A percentile compares a stretch with the other conserved stretches of the same genome.
Evolutionary conservation across 2,329 filamentous ascomycete genomes (phyloP).

Genomic region (Talaromyces sp.): DNA sequence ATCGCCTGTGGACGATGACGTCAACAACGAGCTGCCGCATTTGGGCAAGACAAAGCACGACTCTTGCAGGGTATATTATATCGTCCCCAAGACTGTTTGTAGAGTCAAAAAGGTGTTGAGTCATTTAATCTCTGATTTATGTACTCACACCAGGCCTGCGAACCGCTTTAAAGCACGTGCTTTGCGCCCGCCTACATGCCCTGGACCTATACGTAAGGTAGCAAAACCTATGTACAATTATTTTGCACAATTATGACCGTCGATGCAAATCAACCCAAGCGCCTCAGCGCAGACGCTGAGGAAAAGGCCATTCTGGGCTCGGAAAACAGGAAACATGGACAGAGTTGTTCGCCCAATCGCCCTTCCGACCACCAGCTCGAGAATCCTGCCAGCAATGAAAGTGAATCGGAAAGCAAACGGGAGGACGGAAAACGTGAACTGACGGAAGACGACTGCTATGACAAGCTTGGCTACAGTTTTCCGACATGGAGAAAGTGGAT

Average conservation of each 20-base stretch:
- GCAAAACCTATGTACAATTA: not conserved
- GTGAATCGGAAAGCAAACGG: constrained; percentile 1
- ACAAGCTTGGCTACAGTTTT: constrained; percentile 58
- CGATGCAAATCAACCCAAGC: not conserved
- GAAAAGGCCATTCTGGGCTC: not conserved
- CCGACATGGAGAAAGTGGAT: constrained; percentile 61
- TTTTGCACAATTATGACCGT: not conserved
- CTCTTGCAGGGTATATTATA: not conserved
- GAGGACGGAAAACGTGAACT: constrained; percentile 30
- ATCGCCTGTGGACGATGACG: not conserved
- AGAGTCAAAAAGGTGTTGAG: no score
- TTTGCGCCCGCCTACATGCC: no score
- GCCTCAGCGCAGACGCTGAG: not conserved
- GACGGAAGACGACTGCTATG: constrained; percentile 54
- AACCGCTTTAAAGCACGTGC: no score
- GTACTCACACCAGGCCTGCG: no score
- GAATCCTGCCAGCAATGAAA: not conserved
- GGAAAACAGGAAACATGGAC: not conserved
- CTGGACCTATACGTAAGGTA: not conserved
- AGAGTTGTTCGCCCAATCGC: not conserved
- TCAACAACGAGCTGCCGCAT: not conserved
- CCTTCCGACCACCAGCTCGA: not conserved
- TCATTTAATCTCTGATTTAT: not conserved
- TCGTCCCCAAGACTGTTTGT: not conserved
- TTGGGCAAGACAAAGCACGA: not conserved